Evolutionary conservation across 306 rosid genomes (phyloP).

Genomic region (Fragaria nilgerrensis): DNA sequence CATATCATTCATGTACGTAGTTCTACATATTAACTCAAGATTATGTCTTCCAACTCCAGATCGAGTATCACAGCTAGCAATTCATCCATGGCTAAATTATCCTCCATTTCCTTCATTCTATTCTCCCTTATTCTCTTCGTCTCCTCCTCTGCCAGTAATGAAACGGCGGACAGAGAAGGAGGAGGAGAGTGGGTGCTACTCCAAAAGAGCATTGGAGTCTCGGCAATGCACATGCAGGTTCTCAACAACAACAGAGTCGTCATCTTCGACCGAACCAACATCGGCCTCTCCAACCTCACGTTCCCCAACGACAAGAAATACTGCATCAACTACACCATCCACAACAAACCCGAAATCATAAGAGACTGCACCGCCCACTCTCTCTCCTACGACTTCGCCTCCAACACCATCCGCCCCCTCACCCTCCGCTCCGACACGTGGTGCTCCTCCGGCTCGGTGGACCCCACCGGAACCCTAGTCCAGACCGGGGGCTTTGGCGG

Average conservation of each 20-base stretch:
- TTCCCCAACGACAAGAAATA: slow-evolving; percentile 31
- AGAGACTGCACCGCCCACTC: slow-evolving; percentile 88
- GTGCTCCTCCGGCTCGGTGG: slow-evolving; percentile 78
- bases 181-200: slow-evolving; percentile 61
- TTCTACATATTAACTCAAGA: background rate
- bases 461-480: slow-evolving; percentile 46
- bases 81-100: background rate
- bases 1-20: background rate
- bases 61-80: background rate
- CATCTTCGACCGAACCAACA: slow-evolving; percentile 65
- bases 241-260: slow-evolving; percentile 56
- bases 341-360: background rate
- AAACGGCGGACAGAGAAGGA: background rate
- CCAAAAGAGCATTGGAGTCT: slow-evolving; percentile 57
- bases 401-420: slow-evolving; percentile 60
- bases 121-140: background rate
- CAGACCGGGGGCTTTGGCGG: slow-evolving; percentile 70
- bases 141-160: background rate
- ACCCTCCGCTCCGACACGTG: slow-evolving; percentile 52
- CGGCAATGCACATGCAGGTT: slow-evolving; percentile 94
- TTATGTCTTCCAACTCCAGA: background rate
- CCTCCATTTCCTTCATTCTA: background rate
- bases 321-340: slow-evolving; percentile 25
- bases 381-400: slow-evolving; percentile 47
- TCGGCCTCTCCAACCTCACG: slow-evolving; percentile 75